Base-by-base conservation (phyloP, 495 filamentous ascomycete species). In the Hypoxylon rickii region DNA sequence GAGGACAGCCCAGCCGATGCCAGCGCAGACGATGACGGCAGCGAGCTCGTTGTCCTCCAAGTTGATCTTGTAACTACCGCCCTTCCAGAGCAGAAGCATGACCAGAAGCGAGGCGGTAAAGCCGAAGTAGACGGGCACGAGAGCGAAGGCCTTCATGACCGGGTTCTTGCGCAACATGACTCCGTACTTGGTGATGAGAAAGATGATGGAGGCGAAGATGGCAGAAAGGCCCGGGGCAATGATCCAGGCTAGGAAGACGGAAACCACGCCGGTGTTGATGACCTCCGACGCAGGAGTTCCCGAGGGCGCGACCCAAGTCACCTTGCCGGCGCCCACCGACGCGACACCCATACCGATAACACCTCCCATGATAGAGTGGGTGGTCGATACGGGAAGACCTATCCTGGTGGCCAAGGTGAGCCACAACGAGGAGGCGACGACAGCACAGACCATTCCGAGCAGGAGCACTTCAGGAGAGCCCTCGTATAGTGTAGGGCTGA, bases 301-400 rank as follows among this genome's bases (percentile, higher is more conserved):
- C 2, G 36, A 31, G 0, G 69, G 57, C 73, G 82, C 84, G 18
- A 68, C 76, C 86, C 86, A 89, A 13, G 67, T 65, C 43, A 87
- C 66, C 7, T 82, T 66, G 3, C 64, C 64, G 15, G 70, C 63
- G n/a, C 83, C 80, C 38, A 82, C 65, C 11, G 81, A 63, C 0
- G 84, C 85, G 57, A 87, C 75, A 22, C 85, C 85, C 58, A 86
- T 81, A 55, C 84, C 86, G 45, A 84, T 72, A 31, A 89, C 70
- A 43, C 82, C 83, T 51, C 81, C 80, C 50, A 87, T 75, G 44
- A 86, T 77, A 16, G 83, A 84, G 67, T 88, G 82, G 1, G 85
- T 89, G 4, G 86, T 85, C 0, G 83, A 86, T 31, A 87, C 83
- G 1, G 80, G 83, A 32, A 82, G 69, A 46, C 82, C 82, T 47